Conservation (phyloP, 1,284 basidiomycete species). For the Malassezia cuniculi region DNA sequence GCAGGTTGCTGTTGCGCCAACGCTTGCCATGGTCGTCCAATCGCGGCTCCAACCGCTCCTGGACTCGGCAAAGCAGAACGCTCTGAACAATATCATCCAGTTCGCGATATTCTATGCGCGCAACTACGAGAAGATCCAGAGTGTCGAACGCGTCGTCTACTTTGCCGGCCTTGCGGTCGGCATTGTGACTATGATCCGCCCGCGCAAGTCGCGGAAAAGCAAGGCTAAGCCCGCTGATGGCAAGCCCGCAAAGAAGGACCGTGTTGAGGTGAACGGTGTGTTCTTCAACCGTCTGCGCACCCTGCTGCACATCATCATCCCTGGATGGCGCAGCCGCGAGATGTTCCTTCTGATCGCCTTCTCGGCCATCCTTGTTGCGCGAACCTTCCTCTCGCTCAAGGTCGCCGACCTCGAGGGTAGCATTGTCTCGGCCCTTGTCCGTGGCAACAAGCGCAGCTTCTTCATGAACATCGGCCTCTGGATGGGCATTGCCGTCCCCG, state of each 20-base stretch:
- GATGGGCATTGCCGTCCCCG: slow-evolving; percentile 70
- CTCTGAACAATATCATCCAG: slow-evolving; percentile 23
- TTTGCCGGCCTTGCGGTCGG: slow-evolving; percentile 23
- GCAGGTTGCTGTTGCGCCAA: neutral
- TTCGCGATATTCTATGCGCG: slow-evolving; percentile 26
- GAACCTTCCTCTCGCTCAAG: slow-evolving; percentile 85
- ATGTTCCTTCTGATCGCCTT: slow-evolving; percentile 74
- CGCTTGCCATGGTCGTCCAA: slow-evolving; percentile 26
- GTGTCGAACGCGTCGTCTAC: slow-evolving; percentile 25
- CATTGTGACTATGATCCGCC: slow-evolving; percentile 21
- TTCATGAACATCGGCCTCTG: slow-evolving; percentile 73
- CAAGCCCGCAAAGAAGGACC: slow-evolving; percentile 4
- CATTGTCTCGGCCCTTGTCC: slow-evolving; percentile 83
- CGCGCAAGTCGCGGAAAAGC: slow-evolving; percentile 24
- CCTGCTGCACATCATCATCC: slow-evolving; percentile 79
- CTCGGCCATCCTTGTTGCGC: slow-evolving; percentile 69
- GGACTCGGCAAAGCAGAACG: slow-evolving; percentile 29
- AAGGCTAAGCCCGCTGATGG: slow-evolving; percentile 3
- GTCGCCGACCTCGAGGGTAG: slow-evolving; percentile 86
- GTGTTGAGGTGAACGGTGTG: slow-evolving; percentile 64
- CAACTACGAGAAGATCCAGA: slow-evolving; percentile 34
- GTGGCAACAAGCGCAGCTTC: slow-evolving; percentile 67
- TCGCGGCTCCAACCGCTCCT: slow-evolving; percentile 22
- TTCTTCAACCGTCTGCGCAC: slow-evolving; percentile 70
- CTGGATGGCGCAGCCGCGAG: slow-evolving; percentile 69